Evolutionary conservation across 768 basidiomycete species (phyloP).

Genomic region (Exidia glandulosa): DNA sequence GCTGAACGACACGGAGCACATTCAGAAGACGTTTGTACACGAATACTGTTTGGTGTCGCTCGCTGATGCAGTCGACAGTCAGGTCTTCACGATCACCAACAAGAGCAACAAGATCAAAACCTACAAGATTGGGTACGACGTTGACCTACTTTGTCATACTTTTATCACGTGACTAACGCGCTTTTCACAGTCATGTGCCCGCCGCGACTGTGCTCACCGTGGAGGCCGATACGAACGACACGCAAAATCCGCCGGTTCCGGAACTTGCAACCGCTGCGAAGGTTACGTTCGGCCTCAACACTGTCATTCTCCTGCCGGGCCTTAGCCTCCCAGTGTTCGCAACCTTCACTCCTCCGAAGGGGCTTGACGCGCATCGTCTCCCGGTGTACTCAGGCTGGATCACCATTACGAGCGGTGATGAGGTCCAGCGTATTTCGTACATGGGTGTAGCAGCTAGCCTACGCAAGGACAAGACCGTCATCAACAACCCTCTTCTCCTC

Average conservation of each 20-base stretch:
- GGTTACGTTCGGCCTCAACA: conserved; percentile 34
- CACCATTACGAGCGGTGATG: conserved; percentile 21
- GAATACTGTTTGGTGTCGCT: neutral
- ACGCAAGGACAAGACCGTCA: conserved; percentile 38
- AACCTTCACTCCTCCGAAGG: conserved; percentile 34
- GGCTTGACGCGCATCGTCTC: conserved; percentile 31
- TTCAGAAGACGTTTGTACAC: conserved; percentile 17
- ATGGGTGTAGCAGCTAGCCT: conserved; percentile 32
- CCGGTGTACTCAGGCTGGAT: conserved; percentile 56
- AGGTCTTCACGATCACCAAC: conserved; percentile 28
- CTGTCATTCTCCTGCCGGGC: conserved; percentile 35
- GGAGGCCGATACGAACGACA: neutral
- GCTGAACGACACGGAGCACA: conserved; percentile 54
- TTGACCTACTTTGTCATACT: conserved; percentile 13
- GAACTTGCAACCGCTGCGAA: conserved; percentile 34
- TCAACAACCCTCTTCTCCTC: conserved; percentile 37
- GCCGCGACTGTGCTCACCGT: conserved; percentile 44
- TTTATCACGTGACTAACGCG: neutral
- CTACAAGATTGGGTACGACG: conserved; percentile 29
- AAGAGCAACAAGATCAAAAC: conserved; percentile 30
- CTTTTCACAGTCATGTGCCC: conserved; percentile 37
- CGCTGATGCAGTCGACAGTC: neutral
- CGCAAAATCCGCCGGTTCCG: conserved; percentile 29
- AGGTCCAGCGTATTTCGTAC: conserved; percentile 31
- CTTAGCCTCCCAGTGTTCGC: conserved; percentile 29